Evolutionary conservation across 164 flowering plant species (phyloP), one percentile per base, ranked within the genome.

Genomic region (Protea cynaroides): DNA sequence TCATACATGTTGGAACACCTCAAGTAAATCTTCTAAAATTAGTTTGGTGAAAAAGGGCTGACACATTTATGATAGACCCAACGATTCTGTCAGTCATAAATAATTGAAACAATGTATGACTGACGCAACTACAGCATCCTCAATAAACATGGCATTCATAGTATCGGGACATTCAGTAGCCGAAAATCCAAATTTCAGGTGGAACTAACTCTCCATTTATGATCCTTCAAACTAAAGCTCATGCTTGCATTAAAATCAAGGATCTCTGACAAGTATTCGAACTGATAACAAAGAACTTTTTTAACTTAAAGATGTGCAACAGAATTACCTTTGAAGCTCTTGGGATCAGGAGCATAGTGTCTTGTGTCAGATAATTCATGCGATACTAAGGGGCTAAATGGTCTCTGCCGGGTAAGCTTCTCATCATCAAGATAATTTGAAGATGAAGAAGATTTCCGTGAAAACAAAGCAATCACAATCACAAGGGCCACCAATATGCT

Each of bases 391-490:
- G 93, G 81, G 24, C 83, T 69, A 64, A 84, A 83, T n/a, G 78
- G 64, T 72, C 75, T 79, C n/a, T 63, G 74, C 55, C 77, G 79
- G 65, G 75, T 73, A 47, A 61, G 60, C 70, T 64, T 82, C 69
- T 82, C 88, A 57, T 86, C 97, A 59, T 92, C 89, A 59, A 86
- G 71, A 74, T 70, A 84, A 78, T 80, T 74, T 12, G 84, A 75
- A 51, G 92, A 56, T 44, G 84, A 44, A 43, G 82, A 66, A 44
- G 67, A 57, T 71, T 52, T 78, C 36, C 72, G 76, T 65, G 82
- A 63, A 22, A 84, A 55, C 12, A 83, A 13, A 56, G 72, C 72
- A 61, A 86, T 58, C 25, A 83, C 1, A 67, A 81, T 14, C 4
- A 73, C 83, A 68, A 79, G 38, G 10, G 62, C 61, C 43, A 79